Evolutionary conservation across 2,329 filamentous ascomycete species (phyloP).

Genomic region (Talaromyces piceae): DNA sequence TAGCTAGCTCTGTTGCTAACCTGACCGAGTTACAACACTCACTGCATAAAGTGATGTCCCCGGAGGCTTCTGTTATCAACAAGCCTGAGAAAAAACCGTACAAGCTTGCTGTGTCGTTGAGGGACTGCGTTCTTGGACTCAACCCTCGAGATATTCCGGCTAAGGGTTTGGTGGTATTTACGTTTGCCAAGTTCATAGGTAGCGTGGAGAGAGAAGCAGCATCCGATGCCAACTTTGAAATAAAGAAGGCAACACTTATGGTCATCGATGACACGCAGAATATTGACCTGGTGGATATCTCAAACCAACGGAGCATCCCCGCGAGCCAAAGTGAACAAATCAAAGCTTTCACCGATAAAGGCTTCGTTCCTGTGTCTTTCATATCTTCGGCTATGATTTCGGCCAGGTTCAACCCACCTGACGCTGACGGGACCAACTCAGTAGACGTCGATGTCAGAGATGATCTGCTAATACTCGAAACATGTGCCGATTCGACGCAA

Average conservation of each 20-base stretch:
- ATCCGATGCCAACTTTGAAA: constrained; percentile 56
- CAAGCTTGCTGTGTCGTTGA: constrained; percentile 54
- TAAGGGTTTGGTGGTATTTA: constrained; percentile 71
- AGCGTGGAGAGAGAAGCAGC: constrained; percentile 58
- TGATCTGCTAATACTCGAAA: constrained; percentile 82
- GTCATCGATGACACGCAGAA: constrained; percentile 67
- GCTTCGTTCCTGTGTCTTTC: constrained; percentile 80
- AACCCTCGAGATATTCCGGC: constrained; percentile 70
- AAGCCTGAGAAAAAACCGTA: constrained; percentile 44
- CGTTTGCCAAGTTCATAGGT: constrained; percentile 66
- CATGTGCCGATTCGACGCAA: constrained; percentile 93
- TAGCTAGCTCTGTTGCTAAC: constrained; percentile 73
- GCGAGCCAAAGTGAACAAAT: constrained; percentile 38
- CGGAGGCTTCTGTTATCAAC: constrained; percentile 14
- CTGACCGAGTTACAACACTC: constrained; percentile 52
- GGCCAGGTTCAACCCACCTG: constrained; percentile 53
- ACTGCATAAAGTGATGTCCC: constrained; percentile 9
- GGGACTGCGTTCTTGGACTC: constrained; percentile 74
- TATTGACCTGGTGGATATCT: constrained; percentile 30
- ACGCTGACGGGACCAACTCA: constrained; percentile 54
- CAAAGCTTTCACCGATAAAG: constrained; percentile 49
- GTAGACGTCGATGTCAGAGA: constrained; percentile 77
- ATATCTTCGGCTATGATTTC: constrained; percentile 71
- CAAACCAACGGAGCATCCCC: constrained; percentile 19
- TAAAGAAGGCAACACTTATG: constrained; percentile 75